Evolutionary conservation across 306 rosid species (phyloP).

Genomic region (Sicyos baderoa): DNA sequence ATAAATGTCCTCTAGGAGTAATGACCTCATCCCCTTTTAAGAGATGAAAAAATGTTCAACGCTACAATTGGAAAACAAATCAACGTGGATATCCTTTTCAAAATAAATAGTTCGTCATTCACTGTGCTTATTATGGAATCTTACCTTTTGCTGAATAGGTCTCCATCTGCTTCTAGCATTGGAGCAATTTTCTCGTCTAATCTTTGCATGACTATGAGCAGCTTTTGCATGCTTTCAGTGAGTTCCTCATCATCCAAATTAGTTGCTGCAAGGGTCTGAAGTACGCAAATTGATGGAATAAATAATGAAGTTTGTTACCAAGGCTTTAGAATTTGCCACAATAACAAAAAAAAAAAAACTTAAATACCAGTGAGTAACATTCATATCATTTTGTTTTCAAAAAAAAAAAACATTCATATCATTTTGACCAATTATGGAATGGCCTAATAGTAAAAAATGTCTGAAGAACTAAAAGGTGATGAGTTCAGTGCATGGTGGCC

Average conservation of each 20-base stretch:
- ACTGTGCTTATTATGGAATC: conserved; percentile 8
- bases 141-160: conserved; percentile 74
- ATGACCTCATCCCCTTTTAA: neutral
- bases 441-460: no score
- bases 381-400: neutral
- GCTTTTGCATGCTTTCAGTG: conserved; percentile 86
- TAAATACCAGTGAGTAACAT: neutral
- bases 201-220: conserved; percentile 89
- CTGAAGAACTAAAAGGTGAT: no score
- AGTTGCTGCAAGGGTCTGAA: conserved; percentile 94
- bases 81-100: neutral
- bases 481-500: no score
- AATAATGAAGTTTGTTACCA: neutral
- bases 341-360: neutral
- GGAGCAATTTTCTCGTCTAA: conserved; percentile 86
- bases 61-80: neutral
- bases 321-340: neutral
- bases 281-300: conserved; percentile 19
- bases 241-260: conserved; percentile 77
- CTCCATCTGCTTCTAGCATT: conserved; percentile 88
- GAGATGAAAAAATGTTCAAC: neutral
- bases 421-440: neutral
- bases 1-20: neutral
- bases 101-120: neutral
- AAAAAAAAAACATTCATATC: neutral